Evolutionary conservation across 148 eudicot genomes (phyloP), one percentile per base, ranked within the genome.

Genomic region (Pouteria glomerata): DNA sequence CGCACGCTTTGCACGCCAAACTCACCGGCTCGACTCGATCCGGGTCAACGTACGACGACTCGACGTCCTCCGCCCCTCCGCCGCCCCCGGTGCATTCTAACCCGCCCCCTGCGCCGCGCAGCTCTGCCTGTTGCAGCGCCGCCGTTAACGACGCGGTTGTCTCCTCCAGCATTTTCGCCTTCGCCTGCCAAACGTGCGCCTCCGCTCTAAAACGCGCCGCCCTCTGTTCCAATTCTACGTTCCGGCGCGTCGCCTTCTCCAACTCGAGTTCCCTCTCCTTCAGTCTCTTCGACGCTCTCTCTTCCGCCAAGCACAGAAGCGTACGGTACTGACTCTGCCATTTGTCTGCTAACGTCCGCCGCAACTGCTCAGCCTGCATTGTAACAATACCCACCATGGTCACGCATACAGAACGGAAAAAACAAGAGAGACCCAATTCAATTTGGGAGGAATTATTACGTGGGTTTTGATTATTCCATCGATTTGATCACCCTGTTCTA

Each of bases 401-500:
- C n/a, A n/a, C n/a, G n/a, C n/a, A 11, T 29, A 19, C 5, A 35
- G 5, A 60, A 60, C 15, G 4, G 1, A 23, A 33, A 15, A 47
- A 66, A 30, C 18, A 14, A 29, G 1, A 8, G 56, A 66, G 57
- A 66, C 42, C 57, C 71, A 33, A 19, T 67, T 50, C 10, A 67
- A 33, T 19, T 14, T 31, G 58, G 19, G 42, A 33, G 45, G 21
- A 26, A 68, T 68, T 2, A 33, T 31, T 50, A 68, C 71, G 0
- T 68, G 71, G 70, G 29, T 50, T 67, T 31, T n/a, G 59, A 68
- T 52, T n/a, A 68, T 30, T 33, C 8, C 35, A 13, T 68, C 71
- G 8, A 68, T 51, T 35, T 68, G 59, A 1, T 68, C 71, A 52
- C 71, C 23, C 71, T 68, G 59, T 34, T 68, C 71, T n/a, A 51